phyloP scores from a whole-genome alignment of 1,284 basidiomycete genomes.

The Earliella scabrosa region DNA sequence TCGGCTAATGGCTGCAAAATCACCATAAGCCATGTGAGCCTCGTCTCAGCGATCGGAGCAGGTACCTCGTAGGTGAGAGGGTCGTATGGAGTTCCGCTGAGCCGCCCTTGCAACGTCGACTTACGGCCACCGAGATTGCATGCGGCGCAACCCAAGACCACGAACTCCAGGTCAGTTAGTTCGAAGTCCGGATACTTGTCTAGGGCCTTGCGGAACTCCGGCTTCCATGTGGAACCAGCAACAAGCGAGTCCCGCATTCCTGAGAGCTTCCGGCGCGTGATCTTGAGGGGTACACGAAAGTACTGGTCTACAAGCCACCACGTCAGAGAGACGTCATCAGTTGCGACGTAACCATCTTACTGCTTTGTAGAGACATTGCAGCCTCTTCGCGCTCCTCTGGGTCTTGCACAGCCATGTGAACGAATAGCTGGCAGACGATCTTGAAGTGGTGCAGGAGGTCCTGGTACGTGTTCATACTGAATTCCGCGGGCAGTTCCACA shows the following conservation, averaged over 20 bases:
- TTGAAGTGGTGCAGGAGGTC: constrained; percentile 80
- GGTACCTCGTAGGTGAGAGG: constrained; percentile 57
- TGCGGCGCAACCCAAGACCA: constrained; percentile 74
- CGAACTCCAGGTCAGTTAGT: constrained; percentile 54
- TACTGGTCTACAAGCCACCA: constrained; percentile 55
- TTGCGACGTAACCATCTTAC: constrained; percentile 41
- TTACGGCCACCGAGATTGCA: constrained; percentile 73
- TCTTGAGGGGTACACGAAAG: constrained; percentile 68
- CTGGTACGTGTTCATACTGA: constrained; percentile 78
- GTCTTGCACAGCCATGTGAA: constrained; percentile 73
- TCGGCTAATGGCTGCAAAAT: background rate
- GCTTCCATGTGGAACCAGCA: constrained; percentile 78
- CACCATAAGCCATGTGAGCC: background rate
- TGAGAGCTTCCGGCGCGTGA: constrained; percentile 65
- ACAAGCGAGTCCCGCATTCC: constrained; percentile 76
- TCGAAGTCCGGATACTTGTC: constrained; percentile 70
- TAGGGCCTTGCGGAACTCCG: constrained; percentile 66
- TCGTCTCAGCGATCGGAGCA: background rate
- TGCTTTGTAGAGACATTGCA: constrained; percentile 55
- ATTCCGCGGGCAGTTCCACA: constrained; percentile 66
- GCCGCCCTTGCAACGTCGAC: constrained; percentile 61
- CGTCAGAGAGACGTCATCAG: background rate
- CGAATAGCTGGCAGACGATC: constrained; percentile 84
- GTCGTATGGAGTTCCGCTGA: constrained; percentile 67
- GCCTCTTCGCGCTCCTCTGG: constrained; percentile 54